Percentiles rank a stretch among this genome's conserved stretches.
phyloP scores from a whole-genome alignment of 2,329 filamentous ascomycete species.

The Neonectria magnoliae region DNA sequence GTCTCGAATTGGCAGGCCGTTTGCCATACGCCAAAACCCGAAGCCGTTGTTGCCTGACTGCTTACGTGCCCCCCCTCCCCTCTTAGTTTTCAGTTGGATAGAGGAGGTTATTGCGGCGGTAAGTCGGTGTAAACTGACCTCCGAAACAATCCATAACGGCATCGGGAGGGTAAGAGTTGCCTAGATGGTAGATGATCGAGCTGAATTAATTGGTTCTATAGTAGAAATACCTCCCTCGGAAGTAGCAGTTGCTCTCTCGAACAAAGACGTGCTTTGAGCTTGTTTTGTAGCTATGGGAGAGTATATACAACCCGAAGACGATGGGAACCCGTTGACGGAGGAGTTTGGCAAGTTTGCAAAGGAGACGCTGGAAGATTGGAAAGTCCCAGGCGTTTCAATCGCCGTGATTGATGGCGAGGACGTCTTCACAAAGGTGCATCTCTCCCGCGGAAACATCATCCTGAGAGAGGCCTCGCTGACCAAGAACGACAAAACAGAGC shows the following conservation, averaged over 20 bases:
- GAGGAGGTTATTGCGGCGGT: neutral
- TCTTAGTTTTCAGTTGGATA: neutral
- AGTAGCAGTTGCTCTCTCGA: no score
- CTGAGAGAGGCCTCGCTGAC: neutral
- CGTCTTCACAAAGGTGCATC: conserved; percentile 38
- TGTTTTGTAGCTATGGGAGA: conserved; percentile 1
- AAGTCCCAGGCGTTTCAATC: conserved; percentile 42
- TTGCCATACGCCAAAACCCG: neutral
- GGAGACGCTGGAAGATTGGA: conserved; percentile 38
- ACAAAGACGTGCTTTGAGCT: neutral
- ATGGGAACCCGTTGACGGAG: conserved; percentile 11
- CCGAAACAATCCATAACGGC: neutral
- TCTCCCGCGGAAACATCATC: neutral
- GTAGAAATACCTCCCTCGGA: neutral
- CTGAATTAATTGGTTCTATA: neutral
- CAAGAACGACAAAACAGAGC: conserved; percentile 37
- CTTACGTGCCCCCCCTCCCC: neutral
- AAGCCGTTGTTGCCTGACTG: neutral
- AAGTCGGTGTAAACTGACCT: neutral
- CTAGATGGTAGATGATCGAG: neutral
- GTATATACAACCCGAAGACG: neutral
- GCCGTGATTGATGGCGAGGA: conserved; percentile 42
- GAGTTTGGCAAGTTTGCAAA: conserved; percentile 15
- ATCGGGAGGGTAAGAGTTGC: neutral
- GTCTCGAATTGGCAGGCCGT: conserved; percentile 10